A percentile compares a stretch with the other conserved stretches of the same genome.
Conservation (phyloP, 2,329 filamentous ascomycete genomes). For the Endocalyx cinctus region DNA sequence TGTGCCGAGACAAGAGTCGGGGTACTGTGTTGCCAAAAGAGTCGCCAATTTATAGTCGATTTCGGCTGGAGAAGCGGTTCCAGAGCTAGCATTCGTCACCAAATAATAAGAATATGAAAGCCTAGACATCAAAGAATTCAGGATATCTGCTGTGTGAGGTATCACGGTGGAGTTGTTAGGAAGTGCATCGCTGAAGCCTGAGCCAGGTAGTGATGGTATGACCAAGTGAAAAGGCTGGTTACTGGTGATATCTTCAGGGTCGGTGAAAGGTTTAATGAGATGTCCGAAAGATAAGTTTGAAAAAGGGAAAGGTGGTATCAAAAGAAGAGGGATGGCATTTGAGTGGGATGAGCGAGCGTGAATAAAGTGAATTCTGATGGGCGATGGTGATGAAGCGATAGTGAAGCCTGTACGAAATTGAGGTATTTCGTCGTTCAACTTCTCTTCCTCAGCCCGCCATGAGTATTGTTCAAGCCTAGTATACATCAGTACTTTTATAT, state of each 20-base stretch:
- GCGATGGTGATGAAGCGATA: slow-evolving; percentile 32
- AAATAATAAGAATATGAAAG: slow-evolving; percentile 57
- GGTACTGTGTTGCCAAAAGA: slow-evolving; percentile 42
- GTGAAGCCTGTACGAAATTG: slow-evolving; percentile 58
- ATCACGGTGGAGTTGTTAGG: slow-evolving; percentile 45
- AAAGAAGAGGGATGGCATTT: slow-evolving; percentile 57
- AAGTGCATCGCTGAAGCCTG: slow-evolving; percentile 63
- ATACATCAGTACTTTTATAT: slow-evolving; percentile 2
- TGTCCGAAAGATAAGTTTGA: slow-evolving; percentile 57
- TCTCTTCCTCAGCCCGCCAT: slow-evolving; percentile 56
- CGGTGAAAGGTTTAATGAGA: slow-evolving; percentile 49
- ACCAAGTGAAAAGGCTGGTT: slow-evolving; percentile 61
- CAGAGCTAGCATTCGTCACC: slow-evolving; percentile 48
- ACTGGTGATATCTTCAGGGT: slow-evolving; percentile 41
- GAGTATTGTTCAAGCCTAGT: slow-evolving; percentile 62
- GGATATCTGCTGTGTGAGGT: slow-evolving; percentile 47
- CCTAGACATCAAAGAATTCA: slow-evolving; percentile 56
- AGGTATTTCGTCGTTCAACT: slow-evolving; percentile 54
- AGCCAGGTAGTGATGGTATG: slow-evolving; percentile 59
- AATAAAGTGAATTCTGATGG: slow-evolving; percentile 59
- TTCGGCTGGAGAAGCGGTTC: slow-evolving; percentile 37
- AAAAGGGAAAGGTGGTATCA: slow-evolving; percentile 62
- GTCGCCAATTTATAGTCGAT: slow-evolving; percentile 49
- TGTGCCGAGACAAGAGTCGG: slow-evolving; percentile 50
- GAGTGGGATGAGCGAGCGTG: slow-evolving; percentile 50